phyloP scores from a whole-genome alignment of 1,284 basidiomycete genomes.

The Cutaneotrichosporon curvatum region DNA sequence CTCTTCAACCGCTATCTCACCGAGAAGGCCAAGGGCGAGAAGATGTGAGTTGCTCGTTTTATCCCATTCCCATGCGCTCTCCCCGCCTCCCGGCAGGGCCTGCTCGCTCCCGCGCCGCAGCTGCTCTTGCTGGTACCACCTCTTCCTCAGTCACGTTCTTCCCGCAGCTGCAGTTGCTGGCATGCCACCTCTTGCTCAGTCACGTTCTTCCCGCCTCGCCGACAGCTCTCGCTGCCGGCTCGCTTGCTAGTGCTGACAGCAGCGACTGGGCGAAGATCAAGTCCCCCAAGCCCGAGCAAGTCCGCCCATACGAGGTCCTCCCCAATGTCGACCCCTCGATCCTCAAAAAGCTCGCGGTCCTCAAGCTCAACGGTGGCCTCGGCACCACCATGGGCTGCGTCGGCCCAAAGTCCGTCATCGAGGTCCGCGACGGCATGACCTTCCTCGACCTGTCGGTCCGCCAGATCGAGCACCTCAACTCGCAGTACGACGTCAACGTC shows the following conservation, averaged over 20 bases:
- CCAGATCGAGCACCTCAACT: constrained; percentile 81
- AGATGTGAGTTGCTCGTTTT: constrained; percentile 63
- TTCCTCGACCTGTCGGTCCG: constrained; percentile 96
- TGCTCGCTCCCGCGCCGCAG: too few relatives aligned
- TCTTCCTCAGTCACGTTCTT: too few relatives aligned
- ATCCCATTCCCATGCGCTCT: too few relatives aligned
- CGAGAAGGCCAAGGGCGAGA: constrained; percentile 88
- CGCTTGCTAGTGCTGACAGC: constrained; percentile 3
- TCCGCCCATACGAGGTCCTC: constrained; percentile 79
- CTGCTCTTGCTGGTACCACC: too few relatives aligned
- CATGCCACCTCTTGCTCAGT: neutral
- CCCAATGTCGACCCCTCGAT: constrained; percentile 59
- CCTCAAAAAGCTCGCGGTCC: constrained; percentile 90
- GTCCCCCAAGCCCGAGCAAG: constrained; percentile 86
- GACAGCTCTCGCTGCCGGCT: neutral
- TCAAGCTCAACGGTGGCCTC: constrained; percentile 99
- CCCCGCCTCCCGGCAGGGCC: too few relatives aligned
- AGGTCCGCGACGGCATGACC: constrained; percentile 97
- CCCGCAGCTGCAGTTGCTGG: too few relatives aligned
- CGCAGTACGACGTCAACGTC: constrained; percentile 63
- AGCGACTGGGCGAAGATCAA: constrained; percentile 98
- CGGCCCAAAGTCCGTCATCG: constrained; percentile 70
- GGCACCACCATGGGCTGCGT: constrained; percentile 56
- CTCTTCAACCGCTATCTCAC: constrained; percentile 97
- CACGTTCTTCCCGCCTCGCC: neutral